These are phyloP conservation scores for Neurospora pannonica DNA, from an alignment of 495 filamentous ascomycete genomes.

Conservation along the genomic window DNA sequence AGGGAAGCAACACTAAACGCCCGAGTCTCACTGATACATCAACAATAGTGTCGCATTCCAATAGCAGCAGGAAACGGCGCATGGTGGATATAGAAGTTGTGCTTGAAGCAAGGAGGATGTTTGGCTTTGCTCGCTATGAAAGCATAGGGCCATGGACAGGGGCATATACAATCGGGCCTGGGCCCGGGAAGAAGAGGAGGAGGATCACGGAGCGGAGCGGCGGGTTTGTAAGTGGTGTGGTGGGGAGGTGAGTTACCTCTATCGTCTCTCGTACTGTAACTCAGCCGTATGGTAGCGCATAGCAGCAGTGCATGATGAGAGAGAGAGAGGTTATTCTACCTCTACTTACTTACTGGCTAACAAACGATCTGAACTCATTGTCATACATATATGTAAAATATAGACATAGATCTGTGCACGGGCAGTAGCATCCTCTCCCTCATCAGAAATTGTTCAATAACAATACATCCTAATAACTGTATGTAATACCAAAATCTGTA, in stretches of 20 bases:
- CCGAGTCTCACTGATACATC: neutral
- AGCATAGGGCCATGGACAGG: neutral
- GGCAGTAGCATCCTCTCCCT: neutral
- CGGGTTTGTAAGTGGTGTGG: neutral
- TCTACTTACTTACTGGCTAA: neutral
- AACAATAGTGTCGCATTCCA: neutral
- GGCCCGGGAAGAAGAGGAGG: neutral
- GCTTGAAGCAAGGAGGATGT: neutral
- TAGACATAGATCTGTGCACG: no score
- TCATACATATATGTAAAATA: no score
- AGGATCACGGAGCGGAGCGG: neutral
- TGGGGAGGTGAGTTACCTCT: neutral
- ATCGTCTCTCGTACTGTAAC: no score
- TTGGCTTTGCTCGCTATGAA: neutral
- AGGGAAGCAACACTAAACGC: neutral
- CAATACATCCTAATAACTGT: neutral
- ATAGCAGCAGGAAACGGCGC: neutral
- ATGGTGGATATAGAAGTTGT: neutral
- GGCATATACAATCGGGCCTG: neutral
- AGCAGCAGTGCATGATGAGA: neutral
- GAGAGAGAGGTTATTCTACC: neutral
- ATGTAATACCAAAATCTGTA: neutral
- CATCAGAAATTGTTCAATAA: neutral
- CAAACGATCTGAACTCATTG: neutral
- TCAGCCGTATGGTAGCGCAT: neutral